Percentiles rank a stretch among this genome's conserved stretches.
These are phyloP conservation scores for Agrocybe pediades DNA, from an alignment of 768 basidiomycete genomes.

Conservation along the genomic window DNA sequence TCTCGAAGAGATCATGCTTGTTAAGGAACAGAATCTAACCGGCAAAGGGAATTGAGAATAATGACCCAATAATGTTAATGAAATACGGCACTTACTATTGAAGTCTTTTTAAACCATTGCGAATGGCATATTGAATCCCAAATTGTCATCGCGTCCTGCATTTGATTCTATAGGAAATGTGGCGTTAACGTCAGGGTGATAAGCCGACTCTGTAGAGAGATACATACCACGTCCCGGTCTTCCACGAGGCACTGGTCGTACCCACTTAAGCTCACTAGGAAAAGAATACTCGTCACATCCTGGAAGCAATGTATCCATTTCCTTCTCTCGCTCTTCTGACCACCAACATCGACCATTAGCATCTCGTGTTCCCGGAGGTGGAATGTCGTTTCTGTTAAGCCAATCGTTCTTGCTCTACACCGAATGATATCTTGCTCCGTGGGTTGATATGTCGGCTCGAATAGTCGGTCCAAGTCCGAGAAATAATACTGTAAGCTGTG, in stretches of 20 bases:
- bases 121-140: conserved; percentile 99
- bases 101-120: conserved; percentile 95
- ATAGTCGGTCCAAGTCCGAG: conserved; percentile 76
- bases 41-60: background rate
- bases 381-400: conserved; percentile 89
- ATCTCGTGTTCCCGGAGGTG: conserved; percentile 76
- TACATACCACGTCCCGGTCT: conserved; percentile 83
- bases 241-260: conserved; percentile 95
- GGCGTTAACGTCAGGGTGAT: background rate
- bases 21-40: conserved; percentile 95
- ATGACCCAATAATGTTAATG: conserved; percentile 1
- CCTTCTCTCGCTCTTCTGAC: conserved; percentile 90
- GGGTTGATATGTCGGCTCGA: conserved; percentile 70
- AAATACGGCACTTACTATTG: conserved; percentile 61
- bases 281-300: conserved; percentile 91
- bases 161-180: conserved; percentile 75
- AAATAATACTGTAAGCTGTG: conserved; percentile 76
- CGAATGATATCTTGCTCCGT: conserved; percentile 88
- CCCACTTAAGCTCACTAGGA: conserved; percentile 88
- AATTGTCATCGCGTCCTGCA: conserved; percentile 98
- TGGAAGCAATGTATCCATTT: conserved; percentile 97
- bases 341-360: conserved; percentile 93
- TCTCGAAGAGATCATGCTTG: conserved; percentile 91
- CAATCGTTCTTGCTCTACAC: conserved; percentile 84
- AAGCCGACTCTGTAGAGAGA: conserved; percentile 1